A percentile compares a stretch with the other conserved stretches of the same genome.
Evolutionary conservation across 768 basidiomycete species (phyloP).

Genomic region (Tricholoma bakamatsutake): DNA sequence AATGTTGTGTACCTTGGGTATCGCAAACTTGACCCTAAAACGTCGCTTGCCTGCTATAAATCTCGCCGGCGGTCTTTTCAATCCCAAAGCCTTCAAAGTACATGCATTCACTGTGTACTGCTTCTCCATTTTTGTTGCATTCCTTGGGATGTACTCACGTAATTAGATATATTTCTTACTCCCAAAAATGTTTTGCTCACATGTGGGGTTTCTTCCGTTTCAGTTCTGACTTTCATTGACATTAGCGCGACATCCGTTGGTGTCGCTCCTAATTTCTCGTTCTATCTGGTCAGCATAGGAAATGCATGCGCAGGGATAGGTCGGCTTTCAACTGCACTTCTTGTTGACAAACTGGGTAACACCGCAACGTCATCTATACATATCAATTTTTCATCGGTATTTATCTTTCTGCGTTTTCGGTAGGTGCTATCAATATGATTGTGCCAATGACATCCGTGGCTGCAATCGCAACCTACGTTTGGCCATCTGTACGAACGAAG

Average conservation of each 20-base stretch:
- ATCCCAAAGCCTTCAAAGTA: slow-evolving; percentile 37
- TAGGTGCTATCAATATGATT: slow-evolving; percentile 56
- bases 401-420: background rate
- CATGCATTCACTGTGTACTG: slow-evolving; percentile 49
- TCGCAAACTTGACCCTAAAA: slow-evolving; percentile 39
- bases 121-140: slow-evolving; percentile 36
- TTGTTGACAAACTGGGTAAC: slow-evolving; percentile 46
- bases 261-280: slow-evolving; percentile 40
- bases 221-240: slow-evolving; percentile 55
- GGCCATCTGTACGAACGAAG: slow-evolving; percentile 50
- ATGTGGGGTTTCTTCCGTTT: slow-evolving; percentile 1
- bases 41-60: slow-evolving; percentile 50
- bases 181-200: background rate
- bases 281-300: slow-evolving; percentile 56
- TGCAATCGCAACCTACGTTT: slow-evolving; percentile 48
- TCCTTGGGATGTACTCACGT: slow-evolving; percentile 62
- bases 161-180: slow-evolving; percentile 8
- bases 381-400: background rate
- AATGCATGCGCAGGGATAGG: slow-evolving; percentile 57
- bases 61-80: slow-evolving; percentile 48
- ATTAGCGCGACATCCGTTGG: slow-evolving; percentile 42
- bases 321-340: slow-evolving; percentile 41
- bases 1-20: slow-evolving; percentile 38
- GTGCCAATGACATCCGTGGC: slow-evolving; percentile 44
- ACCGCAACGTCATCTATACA: background rate